phyloP scores from a whole-genome alignment of 83 land plant species.

The Picea mariana region DNA sequence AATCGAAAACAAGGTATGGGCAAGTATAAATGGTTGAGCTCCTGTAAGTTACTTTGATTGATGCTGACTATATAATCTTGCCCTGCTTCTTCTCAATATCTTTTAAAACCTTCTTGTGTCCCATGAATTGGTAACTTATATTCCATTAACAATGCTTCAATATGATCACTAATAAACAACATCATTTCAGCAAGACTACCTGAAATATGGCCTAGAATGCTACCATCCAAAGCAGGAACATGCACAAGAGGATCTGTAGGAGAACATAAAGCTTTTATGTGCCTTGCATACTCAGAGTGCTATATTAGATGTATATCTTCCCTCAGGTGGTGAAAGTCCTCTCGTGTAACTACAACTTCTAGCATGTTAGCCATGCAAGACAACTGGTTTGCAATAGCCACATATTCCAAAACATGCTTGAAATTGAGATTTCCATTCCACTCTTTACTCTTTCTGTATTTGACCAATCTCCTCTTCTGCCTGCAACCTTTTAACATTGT shows the following conservation, averaged over 20 bases:
- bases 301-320: conserved; percentile 1
- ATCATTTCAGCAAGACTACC: too few species aligned
- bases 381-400: conserved; percentile 6
- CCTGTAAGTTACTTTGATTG: too few species aligned
- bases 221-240: too few species aligned
- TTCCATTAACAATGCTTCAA: conserved; percentile 1
- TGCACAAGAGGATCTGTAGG: too few species aligned
- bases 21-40: too few species aligned
- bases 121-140: conserved; percentile 8
- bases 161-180: not conserved
- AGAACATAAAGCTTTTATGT: too few species aligned
- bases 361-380: not conserved
- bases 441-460: not conserved
- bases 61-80: too few species aligned
- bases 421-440: not conserved
- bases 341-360: not conserved
- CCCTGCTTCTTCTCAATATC: too few species aligned
- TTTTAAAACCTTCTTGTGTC: not conserved
- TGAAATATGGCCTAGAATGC: too few species aligned
- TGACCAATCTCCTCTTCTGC: not conserved
- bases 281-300: too few species aligned
- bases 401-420: not conserved
- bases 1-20: too few species aligned
- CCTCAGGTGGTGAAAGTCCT: not conserved
- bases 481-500: not conserved